These are phyloP conservation scores for Heteromeles arbutifolia DNA, from an alignment of 306 rosid species.

Conservation along the genomic window DNA sequence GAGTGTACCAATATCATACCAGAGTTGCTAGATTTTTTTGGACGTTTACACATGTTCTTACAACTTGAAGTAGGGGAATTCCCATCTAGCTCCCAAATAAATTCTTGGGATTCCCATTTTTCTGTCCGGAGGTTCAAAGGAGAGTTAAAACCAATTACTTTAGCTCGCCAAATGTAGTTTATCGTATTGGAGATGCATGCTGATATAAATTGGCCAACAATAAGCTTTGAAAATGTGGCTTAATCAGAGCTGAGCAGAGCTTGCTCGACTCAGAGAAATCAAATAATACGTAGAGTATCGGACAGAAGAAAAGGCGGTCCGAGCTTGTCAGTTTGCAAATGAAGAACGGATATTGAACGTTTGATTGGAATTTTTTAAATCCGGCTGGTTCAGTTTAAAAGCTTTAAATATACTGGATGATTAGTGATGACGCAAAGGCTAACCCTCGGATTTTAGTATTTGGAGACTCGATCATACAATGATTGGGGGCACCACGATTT, in stretches of 20 bases:
- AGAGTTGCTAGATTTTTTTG: too few relatives aligned
- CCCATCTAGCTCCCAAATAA: too few relatives aligned
- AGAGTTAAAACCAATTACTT: too few relatives aligned
- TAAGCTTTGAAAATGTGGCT: neutral
- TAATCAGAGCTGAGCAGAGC: neutral
- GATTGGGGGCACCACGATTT: conserved; percentile 42
- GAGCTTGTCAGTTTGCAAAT: conserved; percentile 35
- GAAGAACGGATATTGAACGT: conserved; percentile 50
- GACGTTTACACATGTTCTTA: too few relatives aligned
- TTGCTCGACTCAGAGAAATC: neutral
- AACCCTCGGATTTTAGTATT: conserved; percentile 40
- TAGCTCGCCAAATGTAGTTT: too few relatives aligned
- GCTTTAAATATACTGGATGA: conserved; percentile 3
- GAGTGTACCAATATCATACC: too few relatives aligned
- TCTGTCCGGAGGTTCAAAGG: too few relatives aligned
- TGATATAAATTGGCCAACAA: neutral
- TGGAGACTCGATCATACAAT: conserved; percentile 25
- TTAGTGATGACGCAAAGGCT: conserved; percentile 22
- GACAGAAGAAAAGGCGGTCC: conserved; percentile 59
- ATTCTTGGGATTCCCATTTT: too few relatives aligned
- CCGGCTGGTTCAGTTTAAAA: conserved; percentile 22
- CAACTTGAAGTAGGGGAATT: too few relatives aligned
- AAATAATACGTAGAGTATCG: conserved; percentile 25
- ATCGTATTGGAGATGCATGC: too few relatives aligned
- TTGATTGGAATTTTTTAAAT: conserved; percentile 31